These are phyloP conservation scores for Fusarium sp. DNA, from an alignment of 2,329 filamentous ascomycete genomes.

Conservation along the genomic window DNA sequence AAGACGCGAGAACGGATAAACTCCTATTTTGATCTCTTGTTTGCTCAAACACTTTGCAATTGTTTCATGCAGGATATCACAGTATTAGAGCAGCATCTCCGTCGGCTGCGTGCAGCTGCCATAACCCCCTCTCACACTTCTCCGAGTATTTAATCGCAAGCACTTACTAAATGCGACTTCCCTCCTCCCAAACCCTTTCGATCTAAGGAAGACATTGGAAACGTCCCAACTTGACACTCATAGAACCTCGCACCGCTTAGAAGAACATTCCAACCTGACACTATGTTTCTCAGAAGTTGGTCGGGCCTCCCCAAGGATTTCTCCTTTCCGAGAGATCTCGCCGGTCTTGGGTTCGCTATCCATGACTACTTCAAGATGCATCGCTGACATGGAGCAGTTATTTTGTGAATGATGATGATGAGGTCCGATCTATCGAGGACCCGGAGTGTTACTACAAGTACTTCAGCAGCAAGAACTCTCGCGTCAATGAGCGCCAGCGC, in stretches of 20 bases:
- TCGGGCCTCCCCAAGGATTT: constrained; percentile 76
- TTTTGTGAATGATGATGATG: constrained; percentile 79
- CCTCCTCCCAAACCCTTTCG: not conserved
- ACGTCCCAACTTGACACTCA: not conserved
- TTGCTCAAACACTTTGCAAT: not conserved
- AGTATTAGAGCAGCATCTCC: not conserved
- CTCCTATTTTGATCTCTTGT: not conserved
- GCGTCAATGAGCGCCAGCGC: constrained; percentile 79
- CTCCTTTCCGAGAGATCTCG: constrained; percentile 71
- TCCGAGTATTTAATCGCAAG: not conserved
- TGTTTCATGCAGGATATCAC: not conserved
- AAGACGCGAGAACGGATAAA: not conserved
- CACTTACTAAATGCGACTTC: not conserved
- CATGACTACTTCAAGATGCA: not conserved
- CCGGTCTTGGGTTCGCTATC: constrained; percentile 72
- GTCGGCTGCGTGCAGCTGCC: constrained; percentile 25
- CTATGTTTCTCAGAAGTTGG: constrained; percentile 78
- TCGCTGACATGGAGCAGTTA: constrained; percentile 63
- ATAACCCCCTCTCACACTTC: not conserved
- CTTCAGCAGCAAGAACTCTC: constrained; percentile 76
- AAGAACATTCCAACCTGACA: not conserved
- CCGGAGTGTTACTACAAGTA: constrained; percentile 79
- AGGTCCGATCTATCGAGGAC: constrained; percentile 75
- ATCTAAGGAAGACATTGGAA: not conserved
- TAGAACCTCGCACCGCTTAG: not conserved